Evolutionary conservation across 2,329 filamentous ascomycete genomes (phyloP).

Genomic region (Fusarium fracticaudum): DNA sequence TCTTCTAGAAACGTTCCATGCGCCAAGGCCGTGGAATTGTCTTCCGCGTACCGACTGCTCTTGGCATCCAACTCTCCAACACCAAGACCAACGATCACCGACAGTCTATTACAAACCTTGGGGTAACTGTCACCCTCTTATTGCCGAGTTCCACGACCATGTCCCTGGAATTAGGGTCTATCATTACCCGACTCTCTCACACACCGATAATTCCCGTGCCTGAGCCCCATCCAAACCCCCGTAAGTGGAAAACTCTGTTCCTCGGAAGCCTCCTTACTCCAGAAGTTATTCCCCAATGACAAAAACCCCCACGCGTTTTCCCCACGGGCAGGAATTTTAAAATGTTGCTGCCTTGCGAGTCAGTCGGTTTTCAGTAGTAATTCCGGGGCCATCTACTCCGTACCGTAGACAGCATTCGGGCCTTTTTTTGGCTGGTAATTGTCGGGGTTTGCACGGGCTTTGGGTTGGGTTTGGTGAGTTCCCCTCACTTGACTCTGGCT

Average conservation of each 20-base stretch:
- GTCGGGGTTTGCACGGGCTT: conserved; percentile 7
- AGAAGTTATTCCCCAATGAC: background rate
- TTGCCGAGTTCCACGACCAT: background rate
- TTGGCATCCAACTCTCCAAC: background rate
- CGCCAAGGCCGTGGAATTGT: conserved; percentile 1
- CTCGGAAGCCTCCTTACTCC: background rate
- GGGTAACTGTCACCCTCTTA: background rate
- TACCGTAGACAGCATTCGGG: conserved; percentile 6
- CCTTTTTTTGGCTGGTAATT: background rate
- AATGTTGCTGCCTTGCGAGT: conserved; percentile 7
- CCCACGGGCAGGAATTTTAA: conserved; percentile 17
- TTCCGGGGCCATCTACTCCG: background rate
- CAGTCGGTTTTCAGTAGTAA: background rate
- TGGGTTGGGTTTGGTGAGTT: background rate
- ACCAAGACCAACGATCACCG: background rate
- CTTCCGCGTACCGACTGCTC: background rate
- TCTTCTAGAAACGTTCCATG: background rate
- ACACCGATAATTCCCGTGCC: background rate
- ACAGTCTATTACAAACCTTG: background rate
- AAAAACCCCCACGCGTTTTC: conserved; percentile 2
- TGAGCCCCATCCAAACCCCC: background rate
- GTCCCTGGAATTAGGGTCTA: background rate
- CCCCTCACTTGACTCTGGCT: background rate
- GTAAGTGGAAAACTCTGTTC: background rate
- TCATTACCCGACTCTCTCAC: background rate